Evolutionary conservation across 805 yeast species (phyloP).

Genomic region (Hanseniaspora hatyaiensis): DNA sequence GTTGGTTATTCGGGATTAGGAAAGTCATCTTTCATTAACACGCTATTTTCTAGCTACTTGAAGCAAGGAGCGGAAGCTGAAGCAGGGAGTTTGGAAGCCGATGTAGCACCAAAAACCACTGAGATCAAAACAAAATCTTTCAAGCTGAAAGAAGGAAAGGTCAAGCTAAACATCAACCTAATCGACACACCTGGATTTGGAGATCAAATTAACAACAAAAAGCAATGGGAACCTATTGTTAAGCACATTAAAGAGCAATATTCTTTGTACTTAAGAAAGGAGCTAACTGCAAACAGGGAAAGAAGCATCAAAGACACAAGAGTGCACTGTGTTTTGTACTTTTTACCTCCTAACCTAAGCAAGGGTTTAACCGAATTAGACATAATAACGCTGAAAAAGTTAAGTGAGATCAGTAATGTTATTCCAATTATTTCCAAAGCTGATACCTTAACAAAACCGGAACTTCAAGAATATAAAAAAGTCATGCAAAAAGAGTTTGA

Average conservation of each 20-base stretch:
- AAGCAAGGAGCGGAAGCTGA: constrained; percentile 46
- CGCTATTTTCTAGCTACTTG: constrained; percentile 75
- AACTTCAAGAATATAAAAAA: constrained; percentile 68
- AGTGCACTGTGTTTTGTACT: constrained; percentile 86
- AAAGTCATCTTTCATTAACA: constrained; percentile 81
- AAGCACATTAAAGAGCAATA: constrained; percentile 93
- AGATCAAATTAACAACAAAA: constrained; percentile 87
- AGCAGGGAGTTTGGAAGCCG: constrained; percentile 23
- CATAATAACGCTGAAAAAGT: constrained; percentile 65
- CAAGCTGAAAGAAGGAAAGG: constrained; percentile 71
- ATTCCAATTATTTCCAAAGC: constrained; percentile 92
- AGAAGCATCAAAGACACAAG: constrained; percentile 71
- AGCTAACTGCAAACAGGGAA: constrained; percentile 89
- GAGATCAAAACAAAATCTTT: constrained; percentile 68
- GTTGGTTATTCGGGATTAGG: constrained; percentile 93
- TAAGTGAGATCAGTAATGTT: constrained; percentile 83
- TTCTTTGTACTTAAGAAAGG: constrained; percentile 79
- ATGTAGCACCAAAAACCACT: constrained; percentile 74
- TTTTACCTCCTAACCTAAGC: constrained; percentile 73
- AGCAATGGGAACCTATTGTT: constrained; percentile 93
- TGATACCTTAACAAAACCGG: constrained; percentile 77
- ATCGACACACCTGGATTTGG: constrained; percentile 98
- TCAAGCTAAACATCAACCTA: constrained; percentile 70
- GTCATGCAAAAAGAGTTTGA: constrained; percentile 65
- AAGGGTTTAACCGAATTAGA: constrained; percentile 78